Percentiles rank a stretch among this genome's conserved stretches.
Conservation (phyloP, 768 basidiomycete species). For the Paxillus rubicundulus region DNA sequence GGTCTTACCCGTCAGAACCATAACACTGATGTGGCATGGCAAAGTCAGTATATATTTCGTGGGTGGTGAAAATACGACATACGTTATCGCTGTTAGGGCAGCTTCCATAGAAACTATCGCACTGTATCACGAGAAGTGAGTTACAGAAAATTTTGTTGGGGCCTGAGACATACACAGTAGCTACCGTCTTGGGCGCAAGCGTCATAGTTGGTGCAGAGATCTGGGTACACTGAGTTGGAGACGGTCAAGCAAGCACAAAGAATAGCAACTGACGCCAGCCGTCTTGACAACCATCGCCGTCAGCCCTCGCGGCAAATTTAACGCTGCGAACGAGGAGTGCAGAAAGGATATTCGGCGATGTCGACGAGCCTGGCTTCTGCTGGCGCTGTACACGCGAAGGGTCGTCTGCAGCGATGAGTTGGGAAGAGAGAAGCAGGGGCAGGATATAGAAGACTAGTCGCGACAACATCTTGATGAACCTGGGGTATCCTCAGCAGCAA, state of each 20-base stretch:
- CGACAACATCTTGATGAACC: slow-evolving; percentile 5
- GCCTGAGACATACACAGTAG: slow-evolving; percentile 16
- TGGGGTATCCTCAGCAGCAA: slow-evolving; percentile 13
- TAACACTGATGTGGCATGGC: slow-evolving; percentile 10
- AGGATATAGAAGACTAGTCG: slow-evolving; percentile 7
- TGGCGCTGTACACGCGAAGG: background rate
- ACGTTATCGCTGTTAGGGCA: slow-evolving; percentile 19
- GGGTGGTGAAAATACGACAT: background rate
- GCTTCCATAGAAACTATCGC: background rate
- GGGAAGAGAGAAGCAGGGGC: slow-evolving; percentile 7
- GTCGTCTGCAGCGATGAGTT: slow-evolving; percentile 8
- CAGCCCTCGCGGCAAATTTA: slow-evolving; percentile 9
- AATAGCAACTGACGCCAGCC: slow-evolving; percentile 14
- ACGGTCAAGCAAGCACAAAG: background rate
- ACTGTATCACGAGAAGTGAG: slow-evolving; percentile 10
- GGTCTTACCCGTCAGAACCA: slow-evolving; percentile 4
- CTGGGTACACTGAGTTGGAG: slow-evolving; percentile 1
- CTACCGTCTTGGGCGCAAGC: slow-evolving; percentile 16
- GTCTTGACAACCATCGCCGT: slow-evolving; percentile 4
- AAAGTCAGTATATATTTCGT: background rate
- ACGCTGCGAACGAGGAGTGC: slow-evolving; percentile 12
- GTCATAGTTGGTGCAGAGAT: slow-evolving; percentile 17
- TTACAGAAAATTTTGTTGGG: too few species aligned
- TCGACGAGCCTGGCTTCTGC: slow-evolving; percentile 3
- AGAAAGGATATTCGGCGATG: background rate